Conservation (phyloP, 345 rosid genomes). For the Eutrema japonicum region DNA sequence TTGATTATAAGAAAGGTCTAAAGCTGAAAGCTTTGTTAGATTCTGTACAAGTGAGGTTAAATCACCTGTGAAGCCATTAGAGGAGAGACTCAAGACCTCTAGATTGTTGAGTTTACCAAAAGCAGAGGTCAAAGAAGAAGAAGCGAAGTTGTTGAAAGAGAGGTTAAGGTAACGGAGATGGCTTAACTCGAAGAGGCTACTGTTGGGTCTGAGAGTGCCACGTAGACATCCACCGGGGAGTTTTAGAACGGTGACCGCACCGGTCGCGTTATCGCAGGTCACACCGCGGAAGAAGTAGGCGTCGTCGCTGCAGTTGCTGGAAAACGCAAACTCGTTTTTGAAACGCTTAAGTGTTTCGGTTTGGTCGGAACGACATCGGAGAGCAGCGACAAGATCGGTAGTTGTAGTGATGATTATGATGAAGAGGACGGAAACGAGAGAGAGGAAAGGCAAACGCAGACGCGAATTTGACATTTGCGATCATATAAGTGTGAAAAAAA, state of each 20-base stretch:
- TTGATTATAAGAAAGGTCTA: too few relatives aligned
- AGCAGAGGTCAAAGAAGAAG: constrained; percentile 32
- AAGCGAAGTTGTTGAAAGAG: constrained; percentile 35
- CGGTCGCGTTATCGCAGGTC: constrained; percentile 36
- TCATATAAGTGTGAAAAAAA: neutral
- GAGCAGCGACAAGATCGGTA: constrained; percentile 24
- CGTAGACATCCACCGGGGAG: constrained; percentile 27
- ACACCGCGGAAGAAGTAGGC: constrained; percentile 21
- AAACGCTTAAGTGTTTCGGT: constrained; percentile 22
- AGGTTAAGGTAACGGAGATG: constrained; percentile 25
- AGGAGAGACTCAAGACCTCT: neutral
- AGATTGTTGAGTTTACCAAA: constrained; percentile 34
- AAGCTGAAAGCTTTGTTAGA: too few relatives aligned
- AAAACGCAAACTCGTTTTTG: constrained; percentile 34
- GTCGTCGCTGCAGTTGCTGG: constrained; percentile 27
- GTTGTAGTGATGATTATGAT: neutral
- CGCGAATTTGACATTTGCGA: constrained; percentile 14
- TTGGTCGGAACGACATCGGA: constrained; percentile 37
- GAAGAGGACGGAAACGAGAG: constrained; percentile 6
- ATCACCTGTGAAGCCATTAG: too few relatives aligned
- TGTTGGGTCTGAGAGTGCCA: constrained; percentile 31
- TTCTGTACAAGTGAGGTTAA: too few relatives aligned
- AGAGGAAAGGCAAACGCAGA: constrained; percentile 30
- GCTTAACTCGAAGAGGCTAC: constrained; percentile 34
- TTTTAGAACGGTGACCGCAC: constrained; percentile 12